Percentiles rank a stretch among this genome's conserved stretches.
phyloP scores from a whole-genome alignment of 2,329 filamentous ascomycete genomes.

The Dactylella cylindrospora region DNA sequence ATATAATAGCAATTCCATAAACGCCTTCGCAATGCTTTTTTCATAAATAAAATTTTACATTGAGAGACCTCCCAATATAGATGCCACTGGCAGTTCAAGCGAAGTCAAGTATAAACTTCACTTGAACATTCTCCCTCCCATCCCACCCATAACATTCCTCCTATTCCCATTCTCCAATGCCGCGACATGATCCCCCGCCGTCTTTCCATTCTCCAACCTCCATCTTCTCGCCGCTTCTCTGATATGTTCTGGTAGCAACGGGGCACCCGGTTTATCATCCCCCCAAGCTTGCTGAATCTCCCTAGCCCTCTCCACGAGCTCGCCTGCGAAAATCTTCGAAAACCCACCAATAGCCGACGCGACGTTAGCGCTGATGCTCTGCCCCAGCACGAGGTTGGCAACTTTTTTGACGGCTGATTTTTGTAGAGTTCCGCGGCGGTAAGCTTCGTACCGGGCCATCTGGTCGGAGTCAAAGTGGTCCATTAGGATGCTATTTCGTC shows the following conservation, averaged over 20 bases:
- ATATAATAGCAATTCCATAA: no score
- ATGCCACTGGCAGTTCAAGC: not conserved
- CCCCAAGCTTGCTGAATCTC: slow-evolving; percentile 63
- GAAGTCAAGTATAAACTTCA: not conserved
- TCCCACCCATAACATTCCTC: slow-evolving; percentile 35
- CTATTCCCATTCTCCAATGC: slow-evolving; percentile 40
- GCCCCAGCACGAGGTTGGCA: slow-evolving; percentile 67
- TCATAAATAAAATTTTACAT: not conserved
- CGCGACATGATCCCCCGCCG: slow-evolving; percentile 45
- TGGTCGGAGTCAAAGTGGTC: slow-evolving; percentile 55
- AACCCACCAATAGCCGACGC: slow-evolving; percentile 66
- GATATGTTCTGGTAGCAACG: slow-evolving; percentile 48
- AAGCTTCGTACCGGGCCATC: slow-evolving; percentile 56
- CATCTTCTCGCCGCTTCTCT: slow-evolving; percentile 48
- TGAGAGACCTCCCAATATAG: not conserved
- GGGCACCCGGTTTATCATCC: slow-evolving; percentile 46
- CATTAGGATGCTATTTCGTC: slow-evolving; percentile 45
- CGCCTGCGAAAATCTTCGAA: slow-evolving; percentile 67
- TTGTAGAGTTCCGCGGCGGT: slow-evolving; percentile 57
- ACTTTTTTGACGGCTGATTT: slow-evolving; percentile 59
- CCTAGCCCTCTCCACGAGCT: slow-evolving; percentile 66
- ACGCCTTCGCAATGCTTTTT: slow-evolving; percentile 40
- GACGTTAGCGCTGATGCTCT: slow-evolving; percentile 66
- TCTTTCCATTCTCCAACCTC: slow-evolving; percentile 47
- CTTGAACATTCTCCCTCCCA: slow-evolving; percentile 41